Evolutionary conservation across 495 filamentous ascomycete species (phyloP).

Genomic region (Aspergillus nanangensis): DNA sequence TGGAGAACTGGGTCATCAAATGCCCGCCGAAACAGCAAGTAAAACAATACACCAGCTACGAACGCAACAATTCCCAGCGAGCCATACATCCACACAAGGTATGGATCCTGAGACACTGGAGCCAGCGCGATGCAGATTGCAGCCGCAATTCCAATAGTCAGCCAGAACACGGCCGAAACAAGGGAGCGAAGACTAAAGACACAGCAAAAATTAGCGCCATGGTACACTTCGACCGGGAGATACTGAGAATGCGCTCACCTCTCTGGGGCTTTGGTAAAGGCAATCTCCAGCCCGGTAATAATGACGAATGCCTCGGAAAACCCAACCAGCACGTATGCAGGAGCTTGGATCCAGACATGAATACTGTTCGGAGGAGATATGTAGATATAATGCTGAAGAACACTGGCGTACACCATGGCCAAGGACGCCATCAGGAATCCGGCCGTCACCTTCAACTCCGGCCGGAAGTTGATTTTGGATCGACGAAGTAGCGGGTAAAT

Average conservation of each 20-base stretch:
- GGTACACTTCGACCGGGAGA: background rate
- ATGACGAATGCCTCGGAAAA: constrained; percentile 55
- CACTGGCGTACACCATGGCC: constrained; percentile 49
- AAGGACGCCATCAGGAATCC: constrained; percentile 55
- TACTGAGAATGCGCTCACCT: background rate
- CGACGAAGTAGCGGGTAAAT: constrained; percentile 24
- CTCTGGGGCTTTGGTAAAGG: constrained; percentile 27
- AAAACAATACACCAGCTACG: constrained; percentile 11
- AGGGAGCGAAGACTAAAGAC: constrained; percentile 18
- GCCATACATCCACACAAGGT: constrained; percentile 51
- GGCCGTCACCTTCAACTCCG: constrained; percentile 59
- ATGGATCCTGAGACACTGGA: constrained; percentile 24
- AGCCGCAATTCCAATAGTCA: constrained; percentile 20
- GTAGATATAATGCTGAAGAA: constrained; percentile 56
- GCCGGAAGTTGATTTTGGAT: constrained; percentile 51
- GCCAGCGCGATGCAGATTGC: constrained; percentile 24
- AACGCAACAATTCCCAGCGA: constrained; percentile 22
- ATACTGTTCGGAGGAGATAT: constrained; percentile 39
- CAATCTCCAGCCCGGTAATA: constrained; percentile 49
- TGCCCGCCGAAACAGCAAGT: constrained; percentile 6
- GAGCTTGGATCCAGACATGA: constrained; percentile 51
- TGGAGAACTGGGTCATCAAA: background rate
- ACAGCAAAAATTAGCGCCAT: background rate
- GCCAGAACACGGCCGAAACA: constrained; percentile 23
- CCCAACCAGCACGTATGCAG: constrained; percentile 52